Conservation (phyloP, 805 yeast species). For the Saccharomycopsis fodiens region DNA sequence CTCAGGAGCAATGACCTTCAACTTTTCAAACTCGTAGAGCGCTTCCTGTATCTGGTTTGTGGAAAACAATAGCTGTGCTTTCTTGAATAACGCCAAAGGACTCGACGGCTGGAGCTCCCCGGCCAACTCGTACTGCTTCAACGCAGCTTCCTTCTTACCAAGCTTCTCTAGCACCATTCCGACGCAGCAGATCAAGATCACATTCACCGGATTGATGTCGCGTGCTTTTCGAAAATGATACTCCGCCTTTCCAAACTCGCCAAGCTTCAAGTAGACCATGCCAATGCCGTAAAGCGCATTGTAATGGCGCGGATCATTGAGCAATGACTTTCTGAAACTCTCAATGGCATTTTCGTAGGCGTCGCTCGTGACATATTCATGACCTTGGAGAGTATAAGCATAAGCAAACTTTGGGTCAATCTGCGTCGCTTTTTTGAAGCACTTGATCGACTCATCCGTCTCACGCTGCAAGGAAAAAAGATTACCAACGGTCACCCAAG, state of each 20-base stretch:
- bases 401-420: conserved; percentile 68
- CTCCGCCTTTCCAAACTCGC: conserved; percentile 77
- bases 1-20: conserved; percentile 78
- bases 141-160: conserved; percentile 60
- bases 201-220: conserved; percentile 82
- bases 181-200: conserved; percentile 82
- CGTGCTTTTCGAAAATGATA: conserved; percentile 82
- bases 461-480: conserved; percentile 76
- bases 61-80: conserved; percentile 71
- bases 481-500: conserved; percentile 92
- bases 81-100: conserved; percentile 80
- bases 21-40: conserved; percentile 60
- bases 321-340: conserved; percentile 70
- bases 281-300: conserved; percentile 96
- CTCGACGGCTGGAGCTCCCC: conserved; percentile 76
- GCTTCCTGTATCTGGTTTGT: conserved; percentile 70
- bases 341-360: conserved; percentile 84
- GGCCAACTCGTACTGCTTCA: conserved; percentile 77
- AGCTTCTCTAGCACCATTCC: conserved; percentile 87
- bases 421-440: conserved; percentile 72
- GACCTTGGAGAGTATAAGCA: conserved; percentile 90
- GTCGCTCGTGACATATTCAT: conserved; percentile 81
- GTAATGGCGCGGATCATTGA: conserved; percentile 75
- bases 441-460: conserved; percentile 81
- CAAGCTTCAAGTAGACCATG: conserved; percentile 82